phyloP scores from a whole-genome alignment of 192 early-diverging fungal genomes.

The Dissophora globulifera region DNA sequence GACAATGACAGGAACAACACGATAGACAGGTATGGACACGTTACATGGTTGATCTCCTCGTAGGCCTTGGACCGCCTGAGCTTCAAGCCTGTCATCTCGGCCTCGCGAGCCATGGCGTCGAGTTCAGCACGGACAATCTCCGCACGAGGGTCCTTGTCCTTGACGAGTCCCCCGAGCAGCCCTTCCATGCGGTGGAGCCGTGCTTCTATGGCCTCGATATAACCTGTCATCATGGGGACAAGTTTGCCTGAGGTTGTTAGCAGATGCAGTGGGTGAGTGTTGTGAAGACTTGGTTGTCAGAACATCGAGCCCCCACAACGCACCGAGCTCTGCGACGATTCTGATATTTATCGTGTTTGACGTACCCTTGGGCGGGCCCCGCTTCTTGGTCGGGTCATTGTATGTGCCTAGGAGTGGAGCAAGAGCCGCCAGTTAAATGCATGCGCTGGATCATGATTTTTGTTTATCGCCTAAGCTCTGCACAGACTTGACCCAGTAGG shows the following conservation, averaged over 20 bases:
- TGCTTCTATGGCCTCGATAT: slow-evolving; percentile 86
- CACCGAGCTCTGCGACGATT: no score
- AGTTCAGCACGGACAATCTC: slow-evolving; percentile 55
- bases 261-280: slow-evolving; percentile 13
- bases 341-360: no score
- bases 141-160: slow-evolving; percentile 60
- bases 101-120: slow-evolving; percentile 52
- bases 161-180: slow-evolving; percentile 66
- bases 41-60: slow-evolving; percentile 42
- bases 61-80: slow-evolving; percentile 47
- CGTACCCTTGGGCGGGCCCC: slow-evolving; percentile 64
- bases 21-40: neutral
- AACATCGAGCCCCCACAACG: no score
- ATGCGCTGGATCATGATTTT: no score
- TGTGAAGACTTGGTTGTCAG: neutral
- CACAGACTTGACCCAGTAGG: no score
- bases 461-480: no score
- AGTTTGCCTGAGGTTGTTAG: slow-evolving; percentile 20
- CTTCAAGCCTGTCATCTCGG: slow-evolving; percentile 54
- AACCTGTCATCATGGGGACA: slow-evolving; percentile 64
- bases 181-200: slow-evolving; percentile 77
- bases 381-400: slow-evolving; percentile 60
- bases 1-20: neutral
- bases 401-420: slow-evolving; percentile 43
- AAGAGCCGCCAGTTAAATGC: neutral